Conservation (phyloP, 768 basidiomycete genomes). For the Amyloporia xantha region DNA sequence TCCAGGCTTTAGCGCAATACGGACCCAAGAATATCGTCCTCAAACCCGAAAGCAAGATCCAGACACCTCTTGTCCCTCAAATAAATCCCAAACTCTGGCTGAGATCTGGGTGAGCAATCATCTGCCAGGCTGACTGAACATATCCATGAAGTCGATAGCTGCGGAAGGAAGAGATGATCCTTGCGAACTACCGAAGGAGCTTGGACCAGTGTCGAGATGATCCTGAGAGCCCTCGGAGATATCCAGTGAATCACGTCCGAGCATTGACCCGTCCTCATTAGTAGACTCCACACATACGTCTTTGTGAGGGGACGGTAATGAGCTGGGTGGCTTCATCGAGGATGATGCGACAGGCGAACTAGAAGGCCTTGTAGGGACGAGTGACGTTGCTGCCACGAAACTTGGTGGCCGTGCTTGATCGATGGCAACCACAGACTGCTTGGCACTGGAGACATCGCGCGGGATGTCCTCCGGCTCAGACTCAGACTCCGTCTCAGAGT, state of each 20-base stretch:
- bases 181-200: not conserved
- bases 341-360: not conserved
- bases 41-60: too few species aligned
- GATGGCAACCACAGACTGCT: not conserved
- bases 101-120: too few species aligned
- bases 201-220: not conserved
- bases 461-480: constrained; percentile 24
- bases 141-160: not conserved
- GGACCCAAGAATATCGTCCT: too few species aligned
- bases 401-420: not conserved
- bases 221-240: not conserved
- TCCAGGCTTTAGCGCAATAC: too few species aligned
- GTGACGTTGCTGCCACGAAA: not conserved
- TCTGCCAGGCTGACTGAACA: constrained; percentile 1
- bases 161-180: not conserved
- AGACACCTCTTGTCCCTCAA: too few species aligned
- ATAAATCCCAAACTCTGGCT: too few species aligned
- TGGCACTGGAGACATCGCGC: not conserved
- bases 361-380: not conserved
- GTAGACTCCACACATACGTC: too few species aligned
- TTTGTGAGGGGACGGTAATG: not conserved
- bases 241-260: not conserved
- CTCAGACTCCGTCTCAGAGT: constrained; percentile 27
- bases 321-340: not conserved
- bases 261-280: not conserved